These are phyloP conservation scores for Mycena rosella DNA, from an alignment of 768 basidiomycete genomes.

Conservation along the genomic window DNA sequence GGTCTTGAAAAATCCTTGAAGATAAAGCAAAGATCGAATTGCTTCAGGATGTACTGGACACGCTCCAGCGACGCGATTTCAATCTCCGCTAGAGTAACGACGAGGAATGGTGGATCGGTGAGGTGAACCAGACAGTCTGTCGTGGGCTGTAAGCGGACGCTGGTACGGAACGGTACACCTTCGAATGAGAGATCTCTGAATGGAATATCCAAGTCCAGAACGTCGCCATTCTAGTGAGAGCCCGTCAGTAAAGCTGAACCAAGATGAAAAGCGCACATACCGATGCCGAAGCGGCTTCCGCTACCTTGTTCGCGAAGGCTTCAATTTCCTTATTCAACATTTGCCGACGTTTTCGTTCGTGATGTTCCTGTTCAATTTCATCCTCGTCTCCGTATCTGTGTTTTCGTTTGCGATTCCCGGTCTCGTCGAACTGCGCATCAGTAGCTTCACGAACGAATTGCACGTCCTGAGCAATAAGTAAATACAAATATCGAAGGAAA, in stretches of 20 bases:
- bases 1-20: constrained; percentile 95
- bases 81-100: constrained; percentile 93
- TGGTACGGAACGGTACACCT: constrained; percentile 96
- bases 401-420: constrained; percentile 98
- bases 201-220: constrained; percentile 94
- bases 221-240: constrained; percentile 69
- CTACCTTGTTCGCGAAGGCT: constrained; percentile 91
- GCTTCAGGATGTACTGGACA: constrained; percentile 95
- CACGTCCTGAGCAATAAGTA: constrained; percentile 72
- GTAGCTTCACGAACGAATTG: constrained; percentile 99
- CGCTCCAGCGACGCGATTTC: constrained; percentile 98
- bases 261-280: constrained; percentile 58
- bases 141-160: constrained; percentile 94
- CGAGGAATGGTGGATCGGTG: constrained; percentile 95
- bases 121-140: constrained; percentile 97
- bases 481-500: constrained; percentile 9
- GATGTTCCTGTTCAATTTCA: constrained; percentile 98
- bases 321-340: constrained; percentile 96
- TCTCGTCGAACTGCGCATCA: constrained; percentile 98
- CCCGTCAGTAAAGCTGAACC: background rate
- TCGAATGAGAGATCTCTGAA: constrained; percentile 98
- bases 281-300: constrained; percentile 82
- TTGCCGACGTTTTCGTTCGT: constrained; percentile 91
- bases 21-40: constrained; percentile 97
- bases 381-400: constrained; percentile 98